A percentile compares a stretch with the other conserved stretches of the same genome.
Conservation (phyloP, 2,329 filamentous ascomycete genomes). For the Diplodia corticola region DNA sequence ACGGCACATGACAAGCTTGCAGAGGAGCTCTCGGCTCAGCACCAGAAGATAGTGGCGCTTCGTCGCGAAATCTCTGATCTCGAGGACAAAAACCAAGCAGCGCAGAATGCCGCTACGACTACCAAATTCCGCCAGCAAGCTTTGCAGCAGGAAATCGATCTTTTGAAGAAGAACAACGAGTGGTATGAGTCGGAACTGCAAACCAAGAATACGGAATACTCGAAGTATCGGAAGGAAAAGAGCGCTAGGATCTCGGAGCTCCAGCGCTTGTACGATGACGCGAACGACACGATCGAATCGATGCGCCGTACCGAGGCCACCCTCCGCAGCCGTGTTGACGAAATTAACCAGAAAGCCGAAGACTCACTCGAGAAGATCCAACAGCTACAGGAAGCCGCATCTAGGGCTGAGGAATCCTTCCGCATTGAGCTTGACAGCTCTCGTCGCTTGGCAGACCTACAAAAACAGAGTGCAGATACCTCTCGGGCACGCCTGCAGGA, state of each 20-base stretch:
- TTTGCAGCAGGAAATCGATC: conserved; percentile 84
- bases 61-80: conserved; percentile 78
- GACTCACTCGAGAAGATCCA: conserved; percentile 80
- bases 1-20: conserved; percentile 81
- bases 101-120: conserved; percentile 75
- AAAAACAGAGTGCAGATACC: conserved; percentile 72
- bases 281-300: conserved; percentile 72
- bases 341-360: conserved; percentile 82
- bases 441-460: conserved; percentile 77
- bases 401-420: conserved; percentile 81
- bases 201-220: conserved; percentile 80
- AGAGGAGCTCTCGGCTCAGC: conserved; percentile 82
- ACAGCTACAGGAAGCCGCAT: conserved; percentile 78
- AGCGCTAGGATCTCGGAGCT: conserved; percentile 84
- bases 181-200: conserved; percentile 92
- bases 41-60: conserved; percentile 82
- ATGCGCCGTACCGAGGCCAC: conserved; percentile 77
- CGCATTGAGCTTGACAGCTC: conserved; percentile 81
- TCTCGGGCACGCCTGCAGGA: conserved; percentile 70
- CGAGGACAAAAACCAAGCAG: conserved; percentile 80
- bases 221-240: conserved; percentile 94
- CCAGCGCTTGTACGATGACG: conserved; percentile 85
- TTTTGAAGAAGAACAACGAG: conserved; percentile 85
- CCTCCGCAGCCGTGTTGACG: conserved; percentile 77
- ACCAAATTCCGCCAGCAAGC: conserved; percentile 90